phyloP scores from a whole-genome alignment of 2,329 filamentous ascomycete genomes.

The Sarocladium oryzae region DNA sequence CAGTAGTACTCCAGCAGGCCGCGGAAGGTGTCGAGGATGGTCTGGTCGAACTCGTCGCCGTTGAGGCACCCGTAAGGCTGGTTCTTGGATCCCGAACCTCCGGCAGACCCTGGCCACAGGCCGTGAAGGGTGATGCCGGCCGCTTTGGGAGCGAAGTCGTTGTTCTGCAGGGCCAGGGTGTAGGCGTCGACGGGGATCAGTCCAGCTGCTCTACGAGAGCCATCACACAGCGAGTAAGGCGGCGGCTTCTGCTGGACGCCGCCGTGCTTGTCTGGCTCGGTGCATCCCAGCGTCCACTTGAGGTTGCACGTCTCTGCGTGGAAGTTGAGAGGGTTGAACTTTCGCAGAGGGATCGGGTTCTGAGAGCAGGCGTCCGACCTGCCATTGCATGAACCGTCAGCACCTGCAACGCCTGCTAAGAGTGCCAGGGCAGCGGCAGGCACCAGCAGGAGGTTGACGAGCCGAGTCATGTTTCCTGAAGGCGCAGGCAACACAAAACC shows the following conservation, averaged over 20 bases:
- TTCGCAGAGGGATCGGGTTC: conserved; percentile 8
- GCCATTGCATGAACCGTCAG: conserved; percentile 9
- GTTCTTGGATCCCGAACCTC: conserved; percentile 9
- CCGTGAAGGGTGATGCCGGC: conserved; percentile 10
- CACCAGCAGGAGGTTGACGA: no score
- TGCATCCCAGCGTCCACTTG: conserved; percentile 9
- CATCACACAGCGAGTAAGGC: conserved; percentile 6
- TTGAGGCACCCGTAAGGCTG: conserved; percentile 11
- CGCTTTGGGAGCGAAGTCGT: conserved; percentile 10
- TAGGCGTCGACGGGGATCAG: conserved; percentile 11
- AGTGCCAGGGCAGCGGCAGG: no score
- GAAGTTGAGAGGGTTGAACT: conserved; percentile 10
- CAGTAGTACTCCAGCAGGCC: conserved; percentile 11
- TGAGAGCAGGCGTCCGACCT: conserved; percentile 10
- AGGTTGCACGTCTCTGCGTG: conserved; percentile 10
- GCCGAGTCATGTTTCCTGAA: no score
- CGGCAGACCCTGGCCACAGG: conserved; percentile 11
- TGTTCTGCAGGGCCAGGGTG: conserved; percentile 8
- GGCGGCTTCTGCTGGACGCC: conserved; percentile 10
- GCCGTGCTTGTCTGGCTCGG: background rate
- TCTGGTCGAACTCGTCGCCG: conserved; percentile 12
- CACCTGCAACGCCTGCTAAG: no score
- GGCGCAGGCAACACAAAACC: no score
- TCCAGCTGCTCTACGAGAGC: background rate
- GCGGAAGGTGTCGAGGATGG: conserved; percentile 11